Percentiles rank a stretch among this genome's conserved stretches.
Conservation (phyloP, 495 filamentous ascomycete species). For the Xylaria telfairii region DNA sequence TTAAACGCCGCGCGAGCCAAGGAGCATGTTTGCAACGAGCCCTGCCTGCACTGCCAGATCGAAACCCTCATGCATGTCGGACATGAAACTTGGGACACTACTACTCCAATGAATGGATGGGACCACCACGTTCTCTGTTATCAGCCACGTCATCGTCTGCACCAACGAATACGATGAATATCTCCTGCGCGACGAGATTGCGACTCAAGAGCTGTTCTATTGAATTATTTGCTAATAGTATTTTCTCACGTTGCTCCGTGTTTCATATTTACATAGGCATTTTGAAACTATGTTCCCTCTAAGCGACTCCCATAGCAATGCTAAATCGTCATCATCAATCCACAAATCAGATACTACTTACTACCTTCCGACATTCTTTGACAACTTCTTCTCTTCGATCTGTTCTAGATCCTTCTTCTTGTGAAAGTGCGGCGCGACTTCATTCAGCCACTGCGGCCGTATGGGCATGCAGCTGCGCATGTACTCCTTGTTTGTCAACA, state of each 20-base stretch:
- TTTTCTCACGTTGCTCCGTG: not conserved
- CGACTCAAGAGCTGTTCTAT: not conserved
- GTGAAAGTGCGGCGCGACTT: constrained; percentile 94
- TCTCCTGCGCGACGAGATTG: not conserved
- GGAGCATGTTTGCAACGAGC: not conserved
- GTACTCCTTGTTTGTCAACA: constrained; percentile 93
- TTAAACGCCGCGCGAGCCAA: not conserved
- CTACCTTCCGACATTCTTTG: constrained; percentile 37
- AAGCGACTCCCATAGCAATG: not conserved
- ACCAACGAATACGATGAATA: not conserved
- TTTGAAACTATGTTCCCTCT: not conserved
- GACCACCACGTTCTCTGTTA: not conserved
- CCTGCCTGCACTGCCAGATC: not conserved
- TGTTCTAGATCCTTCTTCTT: constrained; percentile 91
- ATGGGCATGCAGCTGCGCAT: constrained; percentile 88
- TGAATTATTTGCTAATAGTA: not conserved
- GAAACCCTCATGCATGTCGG: not conserved
- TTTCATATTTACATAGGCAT: not conserved
- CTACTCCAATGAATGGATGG: not conserved
- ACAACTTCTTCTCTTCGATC: constrained; percentile 80
- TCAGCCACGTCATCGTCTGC: not conserved
- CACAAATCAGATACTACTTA: constrained; percentile 14
- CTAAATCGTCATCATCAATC: not conserved
- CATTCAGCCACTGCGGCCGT: constrained; percentile 82
- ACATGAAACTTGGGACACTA: not conserved